Evolutionary conservation across 176 grass and related monocot species (phyloP), one percentile per base, ranked within the genome.

Genomic region (Carex pumila): DNA sequence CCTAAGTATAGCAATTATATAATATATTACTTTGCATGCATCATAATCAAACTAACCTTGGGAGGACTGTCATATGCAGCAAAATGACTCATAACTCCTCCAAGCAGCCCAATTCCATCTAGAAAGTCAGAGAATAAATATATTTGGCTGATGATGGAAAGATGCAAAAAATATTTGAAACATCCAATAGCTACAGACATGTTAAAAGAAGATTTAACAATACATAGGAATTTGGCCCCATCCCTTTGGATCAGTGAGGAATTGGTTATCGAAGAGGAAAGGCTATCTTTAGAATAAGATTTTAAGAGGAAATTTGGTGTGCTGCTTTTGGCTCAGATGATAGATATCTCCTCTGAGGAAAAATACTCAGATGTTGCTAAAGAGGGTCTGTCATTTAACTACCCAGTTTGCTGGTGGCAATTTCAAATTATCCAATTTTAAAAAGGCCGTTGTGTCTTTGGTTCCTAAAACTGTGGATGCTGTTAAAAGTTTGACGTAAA

Each of bases 31-130:
- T 64, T 86, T 6, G 9, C 3, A 87, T 36, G 49, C 77, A 56
- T 59, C 65, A 56, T 61, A 85, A 84, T 41, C 25, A 80, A 75
- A 22, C 77, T 88, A 87, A 98, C 95, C 92, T 98, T 98, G 34
- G 95, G 92, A 79, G 95, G 92, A 61, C 64, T 50, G 81, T 91
- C 91, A 86, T 89, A 93, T 70, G 87, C 84, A 54, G 83, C 67
- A 89, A 94, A 98, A 93, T 98, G 89, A 65, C 84, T 81, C 60
- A 98, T 94, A 37, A 91, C 90, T 55, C 91, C 95, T 87, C 92
- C 92, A 86, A 98, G 92, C 85, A 98, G 88, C 73, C 95, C 95
- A 90, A 98, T 91, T 36, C 95, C 95, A 94, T 98, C 95, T 98
- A 84, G 29, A 72, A 85, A 81, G 58, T 73, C 53, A 31, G 32